Conservation (phyloP, 345 rosid genomes). For the Salix exigua region DNA sequence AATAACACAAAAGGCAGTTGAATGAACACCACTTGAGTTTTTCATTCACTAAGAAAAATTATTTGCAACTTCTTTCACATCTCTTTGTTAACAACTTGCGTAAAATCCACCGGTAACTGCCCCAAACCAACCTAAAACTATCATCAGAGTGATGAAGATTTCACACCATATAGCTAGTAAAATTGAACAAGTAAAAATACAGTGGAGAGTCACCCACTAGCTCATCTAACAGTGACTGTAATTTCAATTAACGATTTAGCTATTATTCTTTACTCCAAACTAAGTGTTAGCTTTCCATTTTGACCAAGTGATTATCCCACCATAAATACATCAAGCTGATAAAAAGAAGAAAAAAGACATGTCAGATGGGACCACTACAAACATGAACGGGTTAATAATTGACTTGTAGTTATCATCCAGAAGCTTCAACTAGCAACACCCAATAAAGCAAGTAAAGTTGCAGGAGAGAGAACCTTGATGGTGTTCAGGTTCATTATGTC, state of each 20-base stretch:
- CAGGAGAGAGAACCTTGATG: conserved; percentile 52
- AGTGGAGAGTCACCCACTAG: not conserved
- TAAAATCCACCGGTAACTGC: not conserved
- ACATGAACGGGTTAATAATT: not conserved
- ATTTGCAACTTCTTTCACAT: not conserved
- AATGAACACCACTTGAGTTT: not conserved
- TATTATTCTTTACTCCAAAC: not conserved
- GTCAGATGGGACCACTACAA: not conserved
- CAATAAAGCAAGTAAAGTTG: conserved; percentile 8
- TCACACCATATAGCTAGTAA: not conserved
- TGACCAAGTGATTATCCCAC: not conserved
- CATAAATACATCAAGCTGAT: not conserved
- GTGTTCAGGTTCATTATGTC: conserved; percentile 74
- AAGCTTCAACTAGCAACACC: not conserved
- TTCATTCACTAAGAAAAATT: not conserved
- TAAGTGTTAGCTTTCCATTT: not conserved
- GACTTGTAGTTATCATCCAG: not conserved
- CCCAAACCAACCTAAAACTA: not conserved
- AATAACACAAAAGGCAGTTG: not conserved
- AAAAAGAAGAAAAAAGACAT: not conserved
- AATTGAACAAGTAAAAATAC: not conserved
- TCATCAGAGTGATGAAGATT: not conserved
- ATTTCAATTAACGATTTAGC: not conserved
- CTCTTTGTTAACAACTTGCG: not conserved
- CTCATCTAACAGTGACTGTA: not conserved